Evolutionary conservation across 345 rosid genomes (phyloP).

Genomic region (Eucalyptus sideroxylon): DNA sequence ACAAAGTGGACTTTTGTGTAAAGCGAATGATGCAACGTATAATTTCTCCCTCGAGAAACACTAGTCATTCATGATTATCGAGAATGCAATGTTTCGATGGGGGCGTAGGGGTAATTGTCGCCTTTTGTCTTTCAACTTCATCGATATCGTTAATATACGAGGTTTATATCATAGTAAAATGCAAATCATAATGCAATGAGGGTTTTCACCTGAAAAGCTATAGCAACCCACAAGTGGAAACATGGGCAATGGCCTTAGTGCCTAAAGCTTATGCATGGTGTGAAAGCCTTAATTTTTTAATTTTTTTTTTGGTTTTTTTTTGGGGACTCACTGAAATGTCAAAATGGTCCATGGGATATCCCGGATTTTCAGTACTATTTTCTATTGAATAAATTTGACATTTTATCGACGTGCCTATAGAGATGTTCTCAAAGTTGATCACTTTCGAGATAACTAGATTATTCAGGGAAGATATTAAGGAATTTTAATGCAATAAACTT

Average conservation of each 20-base stretch:
- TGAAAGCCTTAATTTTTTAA: too few relatives aligned
- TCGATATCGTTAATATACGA: not conserved
- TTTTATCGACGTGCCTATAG: too few relatives aligned
- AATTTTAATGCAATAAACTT: too few relatives aligned
- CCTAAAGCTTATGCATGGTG: too few relatives aligned
- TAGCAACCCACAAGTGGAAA: not conserved
- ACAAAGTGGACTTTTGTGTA: not conserved
- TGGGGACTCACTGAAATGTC: too few relatives aligned
- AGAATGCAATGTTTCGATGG: not conserved
- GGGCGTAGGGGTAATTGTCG: not conserved
- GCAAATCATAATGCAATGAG: not conserved
- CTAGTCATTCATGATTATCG: not conserved
- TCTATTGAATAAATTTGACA: too few relatives aligned
- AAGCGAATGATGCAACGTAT: not conserved
- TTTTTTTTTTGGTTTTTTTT: too few relatives aligned
- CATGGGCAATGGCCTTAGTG: not conserved
- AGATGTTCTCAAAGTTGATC: fast-evolving
- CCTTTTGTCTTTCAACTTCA: not conserved
- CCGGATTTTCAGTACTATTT: fast-evolving
- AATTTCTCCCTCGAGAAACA: not conserved
- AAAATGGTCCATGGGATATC: too few relatives aligned
- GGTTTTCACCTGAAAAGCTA: not conserved
- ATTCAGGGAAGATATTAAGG: fast-evolving
- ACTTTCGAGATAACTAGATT: too few relatives aligned
- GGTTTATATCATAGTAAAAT: not conserved